Base-by-base conservation (phyloP, 2,329 filamentous ascomycete genomes). In the Penicillium griseofulvum region DNA sequence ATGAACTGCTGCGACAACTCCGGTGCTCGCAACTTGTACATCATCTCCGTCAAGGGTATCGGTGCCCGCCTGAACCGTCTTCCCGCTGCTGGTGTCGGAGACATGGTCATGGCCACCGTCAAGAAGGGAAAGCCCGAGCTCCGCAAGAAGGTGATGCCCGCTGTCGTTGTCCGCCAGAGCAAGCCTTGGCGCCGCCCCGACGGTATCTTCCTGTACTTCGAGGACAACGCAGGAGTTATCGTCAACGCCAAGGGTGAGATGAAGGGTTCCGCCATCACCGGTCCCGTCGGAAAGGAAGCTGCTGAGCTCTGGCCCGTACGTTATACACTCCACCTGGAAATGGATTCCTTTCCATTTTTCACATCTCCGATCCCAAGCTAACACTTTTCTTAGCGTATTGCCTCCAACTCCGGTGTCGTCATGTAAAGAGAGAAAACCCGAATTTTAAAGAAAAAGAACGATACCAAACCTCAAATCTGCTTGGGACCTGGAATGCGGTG, bases 1-100 rank as follows among this genome's bases (percentile, higher is more conserved):
- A 96, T 99, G 91, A 99, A 99, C 87, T 99, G 94, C 88, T 90
- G 88, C 78, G 94, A 99, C 86, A 97, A 97, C 90, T 97, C 92
- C 61, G 93, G 93, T 75, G 93, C 93, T 75, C 91, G 91, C 73
- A 97, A 97, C 84, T 85, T 99, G 68, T 99, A 97, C 90, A 97
- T 97, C 87, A 97, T 99, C 84, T 89, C 93, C 80, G 93, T 99
- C 83, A 96, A 96, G 87, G 93, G 93, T 81, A 91, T 94, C 76
- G 93, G 93, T 84, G 93, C 93, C 70, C 91, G 93, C 71, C 88
- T 97, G 72, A 97, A 97, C 88, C 87, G 93, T 79, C 87, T 99
- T 75, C 93, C 93, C 71, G 93, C 94, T 74, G 94, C 90, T 71
- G 94, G 94, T 86, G 93, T 97, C 73, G 94, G 94, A 74, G 94